Conservation (phyloP, 1,284 basidiomycete species). For the Trametes polyzona region DNA sequence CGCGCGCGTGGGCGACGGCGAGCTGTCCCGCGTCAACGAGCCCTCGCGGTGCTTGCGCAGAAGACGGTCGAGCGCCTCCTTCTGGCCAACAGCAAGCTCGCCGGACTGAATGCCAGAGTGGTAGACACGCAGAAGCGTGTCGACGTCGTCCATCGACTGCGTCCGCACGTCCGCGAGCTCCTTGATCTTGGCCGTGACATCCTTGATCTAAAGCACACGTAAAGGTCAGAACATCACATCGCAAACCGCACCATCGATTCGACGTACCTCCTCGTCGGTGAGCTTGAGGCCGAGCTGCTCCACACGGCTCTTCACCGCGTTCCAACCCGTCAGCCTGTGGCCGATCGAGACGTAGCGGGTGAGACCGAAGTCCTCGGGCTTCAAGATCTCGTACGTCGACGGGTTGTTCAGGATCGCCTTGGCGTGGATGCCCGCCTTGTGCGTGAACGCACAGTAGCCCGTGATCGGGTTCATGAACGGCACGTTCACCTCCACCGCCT, state of each 20-base stretch:
- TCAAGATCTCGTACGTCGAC: slow-evolving; percentile 97
- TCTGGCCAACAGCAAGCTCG: slow-evolving; percentile 86
- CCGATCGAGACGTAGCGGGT: slow-evolving; percentile 98
- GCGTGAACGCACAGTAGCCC: slow-evolving; percentile 99
- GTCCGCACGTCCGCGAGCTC: slow-evolving; percentile 98
- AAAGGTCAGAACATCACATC: slow-evolving; percentile 1
- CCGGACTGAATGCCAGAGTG: slow-evolving; percentile 90
- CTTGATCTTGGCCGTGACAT: slow-evolving; percentile 99
- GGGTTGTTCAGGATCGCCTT: slow-evolving; percentile 99
- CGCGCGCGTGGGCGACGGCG: slow-evolving; percentile 13
- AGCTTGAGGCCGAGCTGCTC: slow-evolving; percentile 92
- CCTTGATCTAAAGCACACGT: slow-evolving; percentile 72
- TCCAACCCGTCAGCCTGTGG: slow-evolving; percentile 97
- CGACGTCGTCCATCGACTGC: slow-evolving; percentile 99
- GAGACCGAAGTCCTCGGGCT: slow-evolving; percentile 98
- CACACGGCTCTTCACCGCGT: slow-evolving; percentile 98
- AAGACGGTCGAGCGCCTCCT: slow-evolving; percentile 83
- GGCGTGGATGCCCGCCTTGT: slow-evolving; percentile 99
- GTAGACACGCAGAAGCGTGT: slow-evolving; percentile 94
- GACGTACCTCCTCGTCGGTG: slow-evolving; percentile 78
- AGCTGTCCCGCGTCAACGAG: slow-evolving; percentile 22
- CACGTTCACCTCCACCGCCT: slow-evolving; percentile 97
- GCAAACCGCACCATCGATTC: neutral
- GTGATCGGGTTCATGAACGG: slow-evolving; percentile 97
- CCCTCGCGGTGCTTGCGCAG: slow-evolving; percentile 72